Conservation (phyloP, 495 filamentous ascomycete genomes). For the Trichoderma erinaceum region DNA sequence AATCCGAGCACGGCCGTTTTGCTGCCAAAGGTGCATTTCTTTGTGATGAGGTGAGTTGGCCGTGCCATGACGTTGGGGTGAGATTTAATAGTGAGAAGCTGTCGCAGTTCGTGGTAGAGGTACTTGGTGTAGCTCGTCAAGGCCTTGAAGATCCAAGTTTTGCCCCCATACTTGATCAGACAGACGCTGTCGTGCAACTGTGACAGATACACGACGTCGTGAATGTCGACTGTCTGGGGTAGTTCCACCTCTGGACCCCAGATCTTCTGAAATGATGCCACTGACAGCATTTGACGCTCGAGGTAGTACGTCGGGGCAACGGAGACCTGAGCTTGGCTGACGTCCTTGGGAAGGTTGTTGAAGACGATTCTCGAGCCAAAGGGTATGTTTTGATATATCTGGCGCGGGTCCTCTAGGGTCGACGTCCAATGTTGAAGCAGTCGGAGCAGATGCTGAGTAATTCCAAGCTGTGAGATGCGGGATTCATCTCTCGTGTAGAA, state of each 20-base stretch:
- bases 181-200: constrained; percentile 44
- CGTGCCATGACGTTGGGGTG: constrained; percentile 38
- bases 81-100: constrained; percentile 36
- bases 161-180: constrained; percentile 31
- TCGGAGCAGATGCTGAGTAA: constrained; percentile 38
- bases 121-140: constrained; percentile 44
- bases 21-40: constrained; percentile 38
- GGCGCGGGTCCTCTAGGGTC: constrained; percentile 23
- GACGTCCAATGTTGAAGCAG: constrained; percentile 37
- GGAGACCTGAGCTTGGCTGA: constrained; percentile 32
- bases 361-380: constrained; percentile 45
- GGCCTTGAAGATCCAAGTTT: constrained; percentile 44
- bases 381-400: constrained; percentile 31
- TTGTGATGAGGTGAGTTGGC: constrained; percentile 40
- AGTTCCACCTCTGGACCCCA: constrained; percentile 28
- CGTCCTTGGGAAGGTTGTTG: constrained; percentile 34
- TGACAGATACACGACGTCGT: constrained; percentile 32
- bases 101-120: constrained; percentile 42
- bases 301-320: constrained; percentile 37
- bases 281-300: constrained; percentile 34
- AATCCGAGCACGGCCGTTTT: constrained; percentile 43
- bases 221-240: constrained; percentile 35
- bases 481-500: constrained; percentile 43
- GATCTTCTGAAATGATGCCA: constrained; percentile 23
- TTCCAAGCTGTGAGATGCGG: constrained; percentile 35